Base-by-base conservation (phyloP, 208 protist genomes). In the Acanthamoeba pearcei region DNA sequence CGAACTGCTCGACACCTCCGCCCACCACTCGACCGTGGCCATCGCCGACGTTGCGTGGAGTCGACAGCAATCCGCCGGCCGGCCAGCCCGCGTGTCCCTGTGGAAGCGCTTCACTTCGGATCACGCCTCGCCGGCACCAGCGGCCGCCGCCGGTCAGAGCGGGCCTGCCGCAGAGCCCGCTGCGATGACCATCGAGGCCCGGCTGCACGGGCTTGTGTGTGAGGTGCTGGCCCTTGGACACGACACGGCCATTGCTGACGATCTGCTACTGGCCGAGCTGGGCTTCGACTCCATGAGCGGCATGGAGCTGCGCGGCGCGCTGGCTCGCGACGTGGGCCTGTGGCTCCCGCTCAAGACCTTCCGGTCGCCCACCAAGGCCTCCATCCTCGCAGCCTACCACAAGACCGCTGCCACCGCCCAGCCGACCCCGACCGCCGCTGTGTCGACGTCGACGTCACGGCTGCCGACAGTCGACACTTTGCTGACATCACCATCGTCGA, bases 321-420 rank as follows among this genome's bases (percentile, higher is more conserved):
- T 91, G 35, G 49, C 86, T 5, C 51, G 86, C 15, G 86, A 68
- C n/a, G 15, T 24, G 6, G 86, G 86, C 60, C 22, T 91, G 32
- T 72, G 49, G 57, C 49, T 91, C 24, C 86, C 86, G 6, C 60
- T 91, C 27, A 91, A 91, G 86, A 91, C 86, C 35, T 91, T 91
- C 86, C 86, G 86, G 15, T 68, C 86, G 64, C 86, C 86, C 27
- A 91, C 86, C n/a, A 91, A 91, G 86, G 8, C 86, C 17, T 91
- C 86, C 60, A 91, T 91, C 27, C 57, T 91, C 38, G 17, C 86
- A 42, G 49, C 86, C 19, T 91, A 74, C 32, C 29, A 35, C 55
- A 64, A 70, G 57, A 27, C 32, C 19, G 27, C 13, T 2, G 78
- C 78, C 78, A 29, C 13, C 29, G 3, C 29, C 72, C 27, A 49